Base-by-base conservation (phyloP, 805 yeast species). In the Wickerhamiella brachini region DNA sequence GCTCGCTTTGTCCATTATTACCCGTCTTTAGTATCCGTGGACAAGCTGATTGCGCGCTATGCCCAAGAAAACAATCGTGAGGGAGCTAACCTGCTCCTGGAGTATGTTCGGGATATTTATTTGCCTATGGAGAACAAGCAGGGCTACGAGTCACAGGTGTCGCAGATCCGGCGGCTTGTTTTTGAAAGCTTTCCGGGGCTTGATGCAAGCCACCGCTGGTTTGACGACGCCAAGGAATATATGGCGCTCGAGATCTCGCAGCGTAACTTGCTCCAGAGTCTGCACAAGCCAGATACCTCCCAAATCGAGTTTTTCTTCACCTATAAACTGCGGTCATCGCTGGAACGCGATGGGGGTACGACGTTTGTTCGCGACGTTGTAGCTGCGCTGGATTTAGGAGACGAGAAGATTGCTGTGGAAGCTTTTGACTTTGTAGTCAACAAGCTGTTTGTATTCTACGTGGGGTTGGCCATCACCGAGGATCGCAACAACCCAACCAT, bases 401-500 rank as follows among this genome's bases (percentile, higher is more conserved):
- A 47, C 38, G 1, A 24, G 12, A n/a, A 24, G 13, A 18, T 20
- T 31, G 50, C 45, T 2, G 13, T 7, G n/a, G 10, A 22, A 5
- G 56, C 54, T 1, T 54, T 53, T 18, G 50, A 56, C 12, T 45
- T 48, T 21, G 43, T 57, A 3, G 53, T 53, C 12, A 54, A 53
- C 49, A 17, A 45, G 18, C 26, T 53, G 15, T 53, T 55, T 31
- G 52, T 51, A 8, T 47, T 37, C 26, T 55, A 51, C 15, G 50
- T 34, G 21, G 21, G 37, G 34, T 7, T 34, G 23, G 54, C 50
- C 20, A 37, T 37, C 41, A n/a, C 41, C 20, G 41, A 37, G 41
- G 7, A 7, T 3, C n/a, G 17, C 20, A 8, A 24, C 1, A 34
- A 23, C 15, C 39, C 23, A 2, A 31, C 26, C 12, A 45, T 52